These are phyloP conservation scores for Trichoderma erinaceum DNA, from an alignment of 495 filamentous ascomycete species.

Conservation along the genomic window DNA sequence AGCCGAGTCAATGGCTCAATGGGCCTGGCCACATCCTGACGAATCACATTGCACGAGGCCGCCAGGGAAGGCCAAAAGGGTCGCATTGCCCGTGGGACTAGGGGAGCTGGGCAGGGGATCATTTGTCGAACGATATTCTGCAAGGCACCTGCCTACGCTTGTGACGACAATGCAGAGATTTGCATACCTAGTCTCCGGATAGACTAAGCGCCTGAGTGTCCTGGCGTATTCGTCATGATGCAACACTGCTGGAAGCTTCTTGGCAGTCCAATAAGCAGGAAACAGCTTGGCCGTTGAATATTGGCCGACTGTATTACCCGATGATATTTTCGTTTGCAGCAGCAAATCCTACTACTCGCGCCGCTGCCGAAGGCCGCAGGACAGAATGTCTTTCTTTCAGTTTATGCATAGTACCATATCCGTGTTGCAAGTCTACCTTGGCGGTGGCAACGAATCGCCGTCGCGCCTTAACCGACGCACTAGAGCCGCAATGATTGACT, in stretches of 20 bases:
- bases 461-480: not conserved
- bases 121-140: slow-evolving; percentile 1
- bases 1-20: slow-evolving; percentile 3
- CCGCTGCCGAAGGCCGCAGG: not conserved
- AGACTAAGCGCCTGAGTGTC: not conserved
- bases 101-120: not conserved
- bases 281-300: not conserved
- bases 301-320: not conserved
- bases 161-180: slow-evolving; percentile 3
- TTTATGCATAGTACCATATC: not conserved
- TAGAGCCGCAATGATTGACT: not conserved
- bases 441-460: not conserved
- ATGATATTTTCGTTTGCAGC: not conserved
- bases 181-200: not conserved
- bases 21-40: not conserved
- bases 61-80: not conserved
- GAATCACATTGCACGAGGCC: not conserved
- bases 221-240: not conserved
- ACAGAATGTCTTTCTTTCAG: not conserved
- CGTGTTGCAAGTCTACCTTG: not conserved
- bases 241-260: not conserved
- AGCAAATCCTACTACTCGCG: not conserved
- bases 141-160: slow-evolving; percentile 7
- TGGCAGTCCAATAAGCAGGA: not conserved
- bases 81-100: not conserved